phyloP scores from a whole-genome alignment of 1,284 basidiomycete species.

The Pascua sp. region DNA sequence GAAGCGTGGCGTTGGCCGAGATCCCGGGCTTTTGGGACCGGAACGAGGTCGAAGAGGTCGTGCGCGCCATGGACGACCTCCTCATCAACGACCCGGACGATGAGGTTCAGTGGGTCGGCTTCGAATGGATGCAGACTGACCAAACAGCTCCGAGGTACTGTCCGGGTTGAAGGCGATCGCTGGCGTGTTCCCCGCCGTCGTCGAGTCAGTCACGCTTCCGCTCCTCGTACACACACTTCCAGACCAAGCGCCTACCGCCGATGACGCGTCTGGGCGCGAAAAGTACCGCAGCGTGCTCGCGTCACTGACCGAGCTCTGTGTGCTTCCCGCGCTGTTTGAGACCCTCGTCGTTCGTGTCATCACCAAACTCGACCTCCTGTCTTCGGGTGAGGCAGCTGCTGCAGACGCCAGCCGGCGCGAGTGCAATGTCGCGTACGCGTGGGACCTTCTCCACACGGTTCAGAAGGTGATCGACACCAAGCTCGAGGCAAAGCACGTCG shows the following conservation, averaged over 20 bases:
- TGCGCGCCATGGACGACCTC: slow-evolving; percentile 68
- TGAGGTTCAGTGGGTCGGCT: slow-evolving; percentile 50
- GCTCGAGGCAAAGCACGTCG: slow-evolving; percentile 59
- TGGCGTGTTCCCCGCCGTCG: slow-evolving; percentile 59
- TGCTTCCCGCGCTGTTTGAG: slow-evolving; percentile 75
- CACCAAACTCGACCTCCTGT: slow-evolving; percentile 67
- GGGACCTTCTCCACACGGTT: slow-evolving; percentile 72
- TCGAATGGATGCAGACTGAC: slow-evolving; percentile 1
- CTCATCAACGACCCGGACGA: slow-evolving; percentile 60
- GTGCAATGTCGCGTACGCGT: slow-evolving; percentile 69
- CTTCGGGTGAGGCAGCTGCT: slow-evolving; percentile 26
- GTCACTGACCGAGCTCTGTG: slow-evolving; percentile 70
- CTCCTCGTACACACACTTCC: slow-evolving; percentile 72
- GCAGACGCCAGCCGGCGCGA: slow-evolving; percentile 50
- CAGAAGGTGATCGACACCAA: slow-evolving; percentile 65
- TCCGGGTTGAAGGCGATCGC: slow-evolving; percentile 68
- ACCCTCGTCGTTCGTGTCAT: slow-evolving; percentile 73
- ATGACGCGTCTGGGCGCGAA: slow-evolving; percentile 59
- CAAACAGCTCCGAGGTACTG: slow-evolving; percentile 62
- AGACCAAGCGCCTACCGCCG: slow-evolving; percentile 59
- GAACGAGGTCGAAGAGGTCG: slow-evolving; percentile 73
- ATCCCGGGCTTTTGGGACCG: slow-evolving; percentile 62
- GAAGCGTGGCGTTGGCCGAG: slow-evolving; percentile 61
- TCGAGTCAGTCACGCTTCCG: slow-evolving; percentile 75
- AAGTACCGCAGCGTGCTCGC: slow-evolving; percentile 68